phyloP scores from a whole-genome alignment of 2,329 filamentous ascomycete genomes.

The Ophiocordyceps camponoti-rufipedis region DNA sequence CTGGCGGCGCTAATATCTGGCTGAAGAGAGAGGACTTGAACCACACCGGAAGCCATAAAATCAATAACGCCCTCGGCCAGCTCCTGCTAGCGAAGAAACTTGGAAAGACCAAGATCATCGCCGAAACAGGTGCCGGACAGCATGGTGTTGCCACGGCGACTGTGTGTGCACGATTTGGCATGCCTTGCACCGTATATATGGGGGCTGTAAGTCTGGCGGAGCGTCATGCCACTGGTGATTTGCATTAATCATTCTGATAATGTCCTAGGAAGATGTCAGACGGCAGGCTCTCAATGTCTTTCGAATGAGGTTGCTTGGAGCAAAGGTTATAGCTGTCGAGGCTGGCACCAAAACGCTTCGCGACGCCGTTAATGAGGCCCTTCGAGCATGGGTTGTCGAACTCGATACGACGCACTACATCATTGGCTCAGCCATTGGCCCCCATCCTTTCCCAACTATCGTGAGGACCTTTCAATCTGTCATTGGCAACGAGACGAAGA shows the following conservation, averaged over 20 bases:
- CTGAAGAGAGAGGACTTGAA: slow-evolving; percentile 95
- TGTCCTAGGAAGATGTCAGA: slow-evolving; percentile 61
- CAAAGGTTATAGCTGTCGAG: slow-evolving; percentile 82
- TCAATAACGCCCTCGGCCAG: slow-evolving; percentile 95
- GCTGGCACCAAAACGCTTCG: slow-evolving; percentile 70
- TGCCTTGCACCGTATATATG: slow-evolving; percentile 98
- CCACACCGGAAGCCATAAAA: slow-evolving; percentile 97
- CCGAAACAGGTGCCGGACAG: slow-evolving; percentile 92
- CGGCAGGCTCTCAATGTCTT: slow-evolving; percentile 96
- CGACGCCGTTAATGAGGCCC: slow-evolving; percentile 85
- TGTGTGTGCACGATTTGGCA: slow-evolving; percentile 92
- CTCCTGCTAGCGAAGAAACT: slow-evolving; percentile 69
- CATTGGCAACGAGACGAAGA: slow-evolving; percentile 86
- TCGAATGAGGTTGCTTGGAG: slow-evolving; percentile 90
- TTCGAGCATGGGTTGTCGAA: slow-evolving; percentile 84
- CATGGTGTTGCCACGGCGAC: slow-evolving; percentile 96
- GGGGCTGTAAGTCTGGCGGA: slow-evolving; percentile 39
- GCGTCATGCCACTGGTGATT: not conserved
- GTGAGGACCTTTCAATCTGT: slow-evolving; percentile 95
- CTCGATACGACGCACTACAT: slow-evolving; percentile 95
- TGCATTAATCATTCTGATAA: not conserved
- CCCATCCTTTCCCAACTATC: slow-evolving; percentile 94
- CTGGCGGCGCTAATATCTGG: slow-evolving; percentile 90
- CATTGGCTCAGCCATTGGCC: slow-evolving; percentile 91
- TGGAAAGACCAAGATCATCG: slow-evolving; percentile 94